phyloP scores from a whole-genome alignment of 768 basidiomycete species.

The Lactarius vividus region DNA sequence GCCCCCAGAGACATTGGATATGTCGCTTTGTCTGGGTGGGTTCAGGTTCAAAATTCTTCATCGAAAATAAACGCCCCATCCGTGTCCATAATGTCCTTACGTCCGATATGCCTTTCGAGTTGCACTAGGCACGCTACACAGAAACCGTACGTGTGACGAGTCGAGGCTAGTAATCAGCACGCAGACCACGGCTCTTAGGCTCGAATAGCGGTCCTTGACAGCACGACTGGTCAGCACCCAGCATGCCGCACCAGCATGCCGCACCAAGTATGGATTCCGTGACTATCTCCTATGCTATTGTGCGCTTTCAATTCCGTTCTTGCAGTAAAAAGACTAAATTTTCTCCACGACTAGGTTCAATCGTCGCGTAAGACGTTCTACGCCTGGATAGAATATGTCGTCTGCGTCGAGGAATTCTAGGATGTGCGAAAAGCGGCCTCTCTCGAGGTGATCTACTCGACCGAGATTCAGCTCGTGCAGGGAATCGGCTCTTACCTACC shows the following conservation, averaged over 20 bases:
- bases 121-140: background rate
- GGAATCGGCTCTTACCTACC: background rate
- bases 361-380: background rate
- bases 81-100: background rate
- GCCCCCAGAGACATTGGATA: background rate
- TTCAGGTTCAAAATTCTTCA: background rate
- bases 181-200: slow-evolving; percentile 1
- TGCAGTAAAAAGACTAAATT: background rate
- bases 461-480: background rate
- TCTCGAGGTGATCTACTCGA: background rate
- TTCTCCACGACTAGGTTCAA: slow-evolving; percentile 4
- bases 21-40: background rate
- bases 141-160: slow-evolving; percentile 1
- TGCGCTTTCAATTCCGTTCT: background rate
- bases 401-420: slow-evolving; percentile 12
- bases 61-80: background rate
- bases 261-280: slow-evolving; percentile 3
- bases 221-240: background rate
- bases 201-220: background rate
- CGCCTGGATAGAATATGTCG: slow-evolving; percentile 5
- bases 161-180: slow-evolving; percentile 8
- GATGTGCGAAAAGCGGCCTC: background rate
- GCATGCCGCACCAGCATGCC: slow-evolving; percentile 4
- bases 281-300: background rate
- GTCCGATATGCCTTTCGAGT: background rate